Evolutionary conservation across 768 basidiomycete genomes (phyloP).

Genomic region (Lactarius sanguifluus): DNA sequence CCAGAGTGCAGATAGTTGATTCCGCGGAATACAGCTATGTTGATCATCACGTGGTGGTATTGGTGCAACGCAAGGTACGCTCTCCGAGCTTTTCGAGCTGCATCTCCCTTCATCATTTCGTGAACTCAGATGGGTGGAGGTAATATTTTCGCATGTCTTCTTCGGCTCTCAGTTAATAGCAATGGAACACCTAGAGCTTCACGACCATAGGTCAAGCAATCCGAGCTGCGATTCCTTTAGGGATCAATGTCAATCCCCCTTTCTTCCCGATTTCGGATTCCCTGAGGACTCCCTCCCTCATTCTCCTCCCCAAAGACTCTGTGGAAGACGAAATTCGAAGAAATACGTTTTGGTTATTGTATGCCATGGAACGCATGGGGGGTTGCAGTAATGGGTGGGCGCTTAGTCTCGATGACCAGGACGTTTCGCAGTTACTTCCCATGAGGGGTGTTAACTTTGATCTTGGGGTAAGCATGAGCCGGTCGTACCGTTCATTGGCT

Average conservation of each 20-base stretch:
- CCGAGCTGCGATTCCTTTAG: constrained; percentile 61
- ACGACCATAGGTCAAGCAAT: constrained; percentile 55
- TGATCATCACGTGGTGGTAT: constrained; percentile 70
- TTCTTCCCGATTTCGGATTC: constrained; percentile 65
- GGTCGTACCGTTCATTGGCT: constrained; percentile 8
- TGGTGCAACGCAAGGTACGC: constrained; percentile 68
- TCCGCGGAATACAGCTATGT: constrained; percentile 47
- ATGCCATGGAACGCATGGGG: constrained; percentile 64
- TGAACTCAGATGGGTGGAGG: constrained; percentile 66
- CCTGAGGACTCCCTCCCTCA: constrained; percentile 55
- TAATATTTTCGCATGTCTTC: constrained; percentile 31
- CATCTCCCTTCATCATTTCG: background rate
- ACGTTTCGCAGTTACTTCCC: constrained; percentile 70
- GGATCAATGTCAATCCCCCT: constrained; percentile 64
- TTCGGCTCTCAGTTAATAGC: background rate
- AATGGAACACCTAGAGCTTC: constrained; percentile 49
- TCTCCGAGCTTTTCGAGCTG: background rate
- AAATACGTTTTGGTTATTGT: constrained; percentile 74
- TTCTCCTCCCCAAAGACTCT: constrained; percentile 57
- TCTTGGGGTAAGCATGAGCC: constrained; percentile 49
- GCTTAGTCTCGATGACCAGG: constrained; percentile 66
- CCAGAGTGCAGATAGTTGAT: background rate
- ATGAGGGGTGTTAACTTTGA: constrained; percentile 60
- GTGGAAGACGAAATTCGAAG: constrained; percentile 71
- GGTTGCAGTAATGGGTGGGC: constrained; percentile 73